Percentiles rank a stretch among this genome's conserved stretches.
These are phyloP conservation scores for Exophiala spinifera DNA, from an alignment of 2,329 filamentous ascomycete species.

Conservation along the genomic window DNA sequence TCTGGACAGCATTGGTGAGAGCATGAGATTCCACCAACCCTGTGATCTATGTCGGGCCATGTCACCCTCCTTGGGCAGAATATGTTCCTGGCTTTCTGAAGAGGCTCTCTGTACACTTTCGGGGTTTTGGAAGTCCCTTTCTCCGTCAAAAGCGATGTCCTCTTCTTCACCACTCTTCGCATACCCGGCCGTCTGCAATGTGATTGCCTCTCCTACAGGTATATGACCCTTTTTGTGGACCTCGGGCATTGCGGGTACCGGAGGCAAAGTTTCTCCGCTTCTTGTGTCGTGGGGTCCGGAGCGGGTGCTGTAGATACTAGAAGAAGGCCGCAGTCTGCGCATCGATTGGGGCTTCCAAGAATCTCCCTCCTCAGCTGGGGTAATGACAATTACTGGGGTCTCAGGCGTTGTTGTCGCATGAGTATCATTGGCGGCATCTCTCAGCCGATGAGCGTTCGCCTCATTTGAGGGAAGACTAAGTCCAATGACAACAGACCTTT, in stretches of 20 bases:
- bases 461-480: constrained; percentile 40
- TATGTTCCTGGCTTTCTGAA: constrained; percentile 33
- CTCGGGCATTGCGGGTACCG: constrained; percentile 41
- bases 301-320: constrained; percentile 44
- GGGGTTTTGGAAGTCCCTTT: background rate
- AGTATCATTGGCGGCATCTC: constrained; percentile 29
- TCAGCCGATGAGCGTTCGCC: constrained; percentile 24
- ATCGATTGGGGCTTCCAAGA: constrained; percentile 33
- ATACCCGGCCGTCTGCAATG: background rate
- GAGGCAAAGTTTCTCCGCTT: constrained; percentile 31
- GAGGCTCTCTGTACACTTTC: constrained; percentile 22
- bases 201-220: constrained; percentile 4
- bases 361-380: constrained; percentile 41
- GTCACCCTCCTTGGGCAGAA: constrained; percentile 29
- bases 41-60: constrained; percentile 42
- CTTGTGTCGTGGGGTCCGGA: constrained; percentile 27
- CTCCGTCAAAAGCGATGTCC: constrained; percentile 3
- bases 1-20: constrained; percentile 44
- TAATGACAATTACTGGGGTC: constrained; percentile 47
- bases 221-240: background rate
- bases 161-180: background rate
- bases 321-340: constrained; percentile 32
- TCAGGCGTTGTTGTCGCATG: constrained; percentile 37
- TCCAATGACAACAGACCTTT: constrained; percentile 47
- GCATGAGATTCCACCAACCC: constrained; percentile 50